Evolutionary conservation across 768 basidiomycete genomes (phyloP), one percentile per base, ranked within the genome.

Genomic region (Chlorophyllum brunneum): DNA sequence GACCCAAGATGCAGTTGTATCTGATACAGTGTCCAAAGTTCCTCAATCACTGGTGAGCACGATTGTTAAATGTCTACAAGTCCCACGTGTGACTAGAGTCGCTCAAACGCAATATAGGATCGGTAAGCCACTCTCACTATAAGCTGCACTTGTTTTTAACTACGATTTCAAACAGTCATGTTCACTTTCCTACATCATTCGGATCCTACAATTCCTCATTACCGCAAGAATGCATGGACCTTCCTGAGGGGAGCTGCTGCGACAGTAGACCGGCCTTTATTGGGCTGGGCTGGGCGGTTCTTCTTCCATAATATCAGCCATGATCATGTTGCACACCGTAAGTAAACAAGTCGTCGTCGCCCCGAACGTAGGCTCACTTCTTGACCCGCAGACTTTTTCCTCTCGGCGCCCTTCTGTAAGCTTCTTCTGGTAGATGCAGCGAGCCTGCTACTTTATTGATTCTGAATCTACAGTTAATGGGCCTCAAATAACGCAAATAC

Each of bases 101-200:
- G 30, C 15, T 16, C 9, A 40, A 26, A 39, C 22, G 29, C 37
- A 38, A 55, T 24, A 15, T 51, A 70, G 68, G 69, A 68, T 70
- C 43, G 69, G 68, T 67, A 54, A 33, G 64, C 56, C 15, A 22
- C 16, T 24, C 16, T 5, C 3, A 8, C n/a, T n/a, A n/a, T 20
- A 20, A 7, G 30, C 44, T 23, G 23, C 30, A 18, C 27, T 18
- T 30, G 37, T 16, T 29, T 6, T n/a, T 36, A 26, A 26, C 38
- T 18, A 9, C 46, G 54, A 54, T 13, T 20, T 18, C 26, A 7
- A 5, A 18, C 64, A 71, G 74, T 78, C 24, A 76, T 77, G 76
- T 70, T 79, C 58, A 77, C 77, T 2, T 79, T 73, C 59, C 67
- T 81, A 3, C 80, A 81, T 52, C 80, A 81, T 63, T 78, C 78